Evolutionary conservation across 2,329 filamentous ascomycete genomes (phyloP).

Genomic region (Aspergillus chevalieri): DNA sequence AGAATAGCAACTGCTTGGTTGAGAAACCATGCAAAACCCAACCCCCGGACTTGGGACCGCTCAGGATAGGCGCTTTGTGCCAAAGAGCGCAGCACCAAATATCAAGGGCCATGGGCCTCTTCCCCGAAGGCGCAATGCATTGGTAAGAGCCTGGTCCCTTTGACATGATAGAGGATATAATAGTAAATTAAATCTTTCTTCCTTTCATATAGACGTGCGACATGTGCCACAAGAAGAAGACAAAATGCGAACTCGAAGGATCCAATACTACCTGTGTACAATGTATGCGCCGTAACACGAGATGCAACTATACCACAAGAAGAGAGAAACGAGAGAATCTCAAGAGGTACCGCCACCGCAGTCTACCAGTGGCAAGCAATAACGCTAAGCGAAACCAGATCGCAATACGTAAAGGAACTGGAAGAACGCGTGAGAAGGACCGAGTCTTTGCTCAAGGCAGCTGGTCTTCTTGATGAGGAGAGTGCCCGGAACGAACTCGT

Average conservation of each 20-base stretch:
- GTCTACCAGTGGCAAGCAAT: background rate
- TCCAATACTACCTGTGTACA: constrained; percentile 67
- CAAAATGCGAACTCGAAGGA: constrained; percentile 90
- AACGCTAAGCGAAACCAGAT: constrained; percentile 45
- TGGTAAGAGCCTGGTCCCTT: constrained; percentile 13
- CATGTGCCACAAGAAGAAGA: constrained; percentile 81
- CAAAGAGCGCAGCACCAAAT: constrained; percentile 5
- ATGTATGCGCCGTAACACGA: constrained; percentile 90
- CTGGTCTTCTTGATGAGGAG: constrained; percentile 74
- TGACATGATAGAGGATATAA: background rate
- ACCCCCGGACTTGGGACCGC: background rate
- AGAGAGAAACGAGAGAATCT: constrained; percentile 89
- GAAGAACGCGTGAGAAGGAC: constrained; percentile 88
- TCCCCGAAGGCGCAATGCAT: constrained; percentile 13
- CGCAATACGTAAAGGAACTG: constrained; percentile 88
- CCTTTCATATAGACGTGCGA: constrained; percentile 63
- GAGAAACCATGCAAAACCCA: constrained; percentile 12
- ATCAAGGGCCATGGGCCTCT: constrained; percentile 3
- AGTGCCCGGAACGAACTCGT: constrained; percentile 45
- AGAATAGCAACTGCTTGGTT: background rate
- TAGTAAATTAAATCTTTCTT: constrained; percentile 13
- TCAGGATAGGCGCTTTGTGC: background rate
- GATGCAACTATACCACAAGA: constrained; percentile 86
- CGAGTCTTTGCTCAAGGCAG: constrained; percentile 78
- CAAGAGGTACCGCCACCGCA: constrained; percentile 61